Conservation (phyloP, 371 early-diverging fungal species). For the Mucor circinelloides region DNA sequence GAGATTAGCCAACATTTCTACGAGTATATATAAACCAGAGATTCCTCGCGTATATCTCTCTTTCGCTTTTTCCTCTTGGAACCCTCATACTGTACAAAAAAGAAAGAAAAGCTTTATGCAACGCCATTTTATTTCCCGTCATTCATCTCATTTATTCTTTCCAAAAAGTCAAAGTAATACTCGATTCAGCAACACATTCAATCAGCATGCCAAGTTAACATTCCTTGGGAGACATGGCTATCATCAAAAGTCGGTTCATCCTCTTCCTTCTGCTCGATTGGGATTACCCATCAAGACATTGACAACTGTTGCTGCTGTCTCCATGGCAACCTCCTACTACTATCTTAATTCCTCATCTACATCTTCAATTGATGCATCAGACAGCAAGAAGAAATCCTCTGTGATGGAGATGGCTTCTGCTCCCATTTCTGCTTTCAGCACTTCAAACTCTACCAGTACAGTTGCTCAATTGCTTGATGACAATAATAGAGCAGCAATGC, state of each 20-base stretch:
- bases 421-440: constrained; percentile 37
- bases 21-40: constrained; percentile 1
- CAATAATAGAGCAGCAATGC: constrained; percentile 51
- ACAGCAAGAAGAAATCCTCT: background rate
- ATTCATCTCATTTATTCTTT: constrained; percentile 4
- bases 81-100: background rate
- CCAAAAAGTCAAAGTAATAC: background rate
- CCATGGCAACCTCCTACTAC: constrained; percentile 4
- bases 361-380: background rate
- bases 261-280: background rate
- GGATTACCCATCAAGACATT: background rate
- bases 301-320: constrained; percentile 1
- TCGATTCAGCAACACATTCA: background rate
- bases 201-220: constrained; percentile 5
- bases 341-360: background rate
- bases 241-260: background rate
- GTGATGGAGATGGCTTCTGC: background rate
- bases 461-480: constrained; percentile 37
- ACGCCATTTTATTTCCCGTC: constrained; percentile 14
- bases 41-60: background rate
- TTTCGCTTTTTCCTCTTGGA: background rate
- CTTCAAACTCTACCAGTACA: constrained; percentile 26
- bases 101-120: constrained; percentile 10
- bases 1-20: background rate
- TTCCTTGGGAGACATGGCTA: background rate